Evolutionary conservation across 495 filamentous ascomycete genomes (phyloP), one percentile per base, ranked within the genome.

Genomic region (Lichina pygmaea): DNA sequence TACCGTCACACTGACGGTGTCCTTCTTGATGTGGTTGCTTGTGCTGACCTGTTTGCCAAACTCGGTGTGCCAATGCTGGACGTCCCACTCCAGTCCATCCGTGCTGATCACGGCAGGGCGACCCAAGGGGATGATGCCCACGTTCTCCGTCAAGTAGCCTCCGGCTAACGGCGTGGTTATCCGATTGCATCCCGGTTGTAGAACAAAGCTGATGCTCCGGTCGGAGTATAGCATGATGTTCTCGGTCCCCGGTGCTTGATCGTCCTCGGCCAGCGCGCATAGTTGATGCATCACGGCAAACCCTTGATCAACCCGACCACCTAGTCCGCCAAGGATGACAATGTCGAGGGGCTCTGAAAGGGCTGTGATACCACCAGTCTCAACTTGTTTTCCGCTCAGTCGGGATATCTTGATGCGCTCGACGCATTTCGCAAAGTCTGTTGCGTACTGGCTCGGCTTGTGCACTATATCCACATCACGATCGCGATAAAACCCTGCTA

Each of bases 21-120:
- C 46, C 60, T 60, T 44, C 61, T 42, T 62, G 31, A 92, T 70
- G 53, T 86, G 79, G 61, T 97, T 97, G 58, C 89, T 97, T 41
- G 89, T 95, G 53, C 85, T 93, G 49, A 97, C 60, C 53, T 78
- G 72, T 0, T 74, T 73, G 0, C 86, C 89, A 58, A 95, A 84
- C 52, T 71, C 65, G 0, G 85, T 93, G 49, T 65, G 58, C 79
- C 83, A 86, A 45, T 78, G 62, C 47, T 65, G 50, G 1, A 97
- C 77, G 59, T 97, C 82, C 86, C 89, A 97, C 54, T 86, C 74
- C 41, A 97, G 62, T 0, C 89, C 89, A 0, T 60, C 57, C 0
- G 83, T 91, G 3, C 70, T 78, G 50, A 97, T 80, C 3, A 65
- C 49, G 36, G 79, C 73, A 6, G 75, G 73, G 17, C 74, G 75